phyloP scores from a whole-genome alignment of 331 rosid genomes.

The Quercus tomentella region DNA sequence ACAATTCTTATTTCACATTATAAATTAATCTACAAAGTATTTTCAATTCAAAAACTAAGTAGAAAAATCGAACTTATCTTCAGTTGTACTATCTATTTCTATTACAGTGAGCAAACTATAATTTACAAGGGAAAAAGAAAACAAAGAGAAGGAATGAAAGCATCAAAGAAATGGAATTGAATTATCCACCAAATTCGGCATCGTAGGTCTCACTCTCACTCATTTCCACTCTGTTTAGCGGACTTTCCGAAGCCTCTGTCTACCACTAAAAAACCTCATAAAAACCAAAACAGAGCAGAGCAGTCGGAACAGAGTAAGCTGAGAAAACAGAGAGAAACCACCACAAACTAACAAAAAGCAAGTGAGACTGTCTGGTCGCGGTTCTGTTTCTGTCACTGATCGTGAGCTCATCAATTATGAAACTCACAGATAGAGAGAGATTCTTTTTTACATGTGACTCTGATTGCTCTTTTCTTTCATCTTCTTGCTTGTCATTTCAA shows the following conservation, averaged over 20 bases:
- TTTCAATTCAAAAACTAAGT: no score
- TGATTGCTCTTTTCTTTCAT: neutral
- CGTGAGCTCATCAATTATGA: no score
- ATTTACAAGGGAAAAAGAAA: neutral
- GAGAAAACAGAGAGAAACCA: neutral
- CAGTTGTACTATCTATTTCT: no score
- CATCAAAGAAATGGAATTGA: neutral
- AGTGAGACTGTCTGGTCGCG: neutral
- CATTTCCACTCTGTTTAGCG: neutral
- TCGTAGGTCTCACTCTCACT: neutral
- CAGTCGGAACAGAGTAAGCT: neutral
- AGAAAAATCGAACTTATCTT: no score
- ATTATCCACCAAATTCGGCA: neutral
- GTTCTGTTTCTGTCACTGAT: neutral
- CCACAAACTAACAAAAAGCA: neutral
- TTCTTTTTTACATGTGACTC: neutral
- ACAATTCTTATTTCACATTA: no score
- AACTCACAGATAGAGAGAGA: neutral
- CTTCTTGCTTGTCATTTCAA: neutral
- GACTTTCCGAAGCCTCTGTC: conserved; percentile 5
- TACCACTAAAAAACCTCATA: neutral
- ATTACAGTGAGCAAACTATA: no score
- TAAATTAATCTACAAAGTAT: no score
- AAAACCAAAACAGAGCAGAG: neutral
- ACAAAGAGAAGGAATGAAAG: neutral